Conservation (phyloP, 1,284 basidiomycete species). For the Ganoderma sinense region DNA sequence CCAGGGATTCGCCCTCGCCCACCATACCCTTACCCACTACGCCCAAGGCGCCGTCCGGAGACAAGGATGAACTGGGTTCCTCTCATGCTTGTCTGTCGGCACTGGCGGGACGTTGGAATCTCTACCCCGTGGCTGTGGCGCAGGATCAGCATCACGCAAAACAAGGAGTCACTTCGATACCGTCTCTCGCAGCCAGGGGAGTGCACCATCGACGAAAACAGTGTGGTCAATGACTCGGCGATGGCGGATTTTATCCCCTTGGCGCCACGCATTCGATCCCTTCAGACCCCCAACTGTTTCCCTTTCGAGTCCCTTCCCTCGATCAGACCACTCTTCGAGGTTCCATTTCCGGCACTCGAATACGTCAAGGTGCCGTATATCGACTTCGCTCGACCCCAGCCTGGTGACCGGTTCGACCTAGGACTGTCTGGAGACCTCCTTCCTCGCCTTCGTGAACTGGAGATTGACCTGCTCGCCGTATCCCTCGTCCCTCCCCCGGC, state of each 20-base stretch:
- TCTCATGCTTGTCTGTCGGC: conserved; percentile 2
- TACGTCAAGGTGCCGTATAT: neutral
- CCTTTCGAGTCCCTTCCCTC: neutral
- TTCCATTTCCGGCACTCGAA: neutral
- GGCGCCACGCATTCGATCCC: neutral
- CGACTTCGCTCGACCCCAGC: too few species aligned
- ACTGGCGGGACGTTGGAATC: neutral
- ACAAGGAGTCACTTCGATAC: neutral
- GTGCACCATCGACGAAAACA: conserved; percentile 1
- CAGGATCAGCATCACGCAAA: neutral
- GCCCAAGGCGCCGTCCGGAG: too few species aligned
- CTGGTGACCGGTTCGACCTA: neutral
- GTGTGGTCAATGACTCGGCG: neutral
- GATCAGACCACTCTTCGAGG: neutral
- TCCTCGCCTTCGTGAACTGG: neutral
- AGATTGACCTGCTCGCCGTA: neutral
- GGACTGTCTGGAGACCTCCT: neutral
- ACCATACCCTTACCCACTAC: too few species aligned
- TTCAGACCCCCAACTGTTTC: neutral
- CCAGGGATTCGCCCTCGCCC: too few species aligned
- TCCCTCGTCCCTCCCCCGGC: neutral
- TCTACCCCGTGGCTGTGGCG: neutral
- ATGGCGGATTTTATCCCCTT: neutral
- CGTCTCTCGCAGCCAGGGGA: neutral
- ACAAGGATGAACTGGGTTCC: neutral